Percentiles rank a stretch among this genome's conserved stretches.
phyloP scores from a whole-genome alignment of 139 green algal genomes.

The Desmodesmus armatus region DNA sequence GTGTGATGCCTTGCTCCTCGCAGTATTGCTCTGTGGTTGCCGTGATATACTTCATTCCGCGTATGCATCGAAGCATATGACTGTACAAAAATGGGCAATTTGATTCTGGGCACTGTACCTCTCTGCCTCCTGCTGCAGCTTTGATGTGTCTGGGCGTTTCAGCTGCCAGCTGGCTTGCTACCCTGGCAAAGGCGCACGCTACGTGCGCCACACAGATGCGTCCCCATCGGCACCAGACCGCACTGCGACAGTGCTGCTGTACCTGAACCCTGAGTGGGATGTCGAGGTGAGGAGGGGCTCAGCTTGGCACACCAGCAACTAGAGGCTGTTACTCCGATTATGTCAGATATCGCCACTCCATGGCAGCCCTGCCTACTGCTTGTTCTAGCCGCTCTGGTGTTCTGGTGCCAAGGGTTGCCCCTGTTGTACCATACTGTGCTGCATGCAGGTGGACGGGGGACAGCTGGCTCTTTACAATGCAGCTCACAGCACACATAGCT shows the following conservation, averaged over 20 bases:
- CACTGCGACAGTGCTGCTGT: constrained; percentile 74
- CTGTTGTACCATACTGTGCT: no score
- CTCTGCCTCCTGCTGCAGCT: no score
- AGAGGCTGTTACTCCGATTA: background rate
- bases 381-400: background rate
- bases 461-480: constrained; percentile 64
- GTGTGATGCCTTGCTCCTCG: no score
- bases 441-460: constrained; percentile 52
- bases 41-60: no score
- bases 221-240: constrained; percentile 56
- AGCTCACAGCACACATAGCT: background rate
- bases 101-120: no score
- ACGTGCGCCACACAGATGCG: constrained; percentile 75
- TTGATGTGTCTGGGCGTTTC: constrained; percentile 62
- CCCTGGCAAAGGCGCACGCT: constrained; percentile 71
- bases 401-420: background rate
- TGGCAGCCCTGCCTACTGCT: no score
- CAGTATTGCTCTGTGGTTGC: no score
- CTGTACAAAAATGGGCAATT: no score
- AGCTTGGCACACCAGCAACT: background rate
- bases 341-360: no score
- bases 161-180: constrained; percentile 81
- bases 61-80: no score
- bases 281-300: constrained; percentile 17
- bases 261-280: constrained; percentile 75